These are phyloP conservation scores for Echeveria elegans DNA, from an alignment of 164 flowering plant genomes.

Conservation along the genomic window DNA sequence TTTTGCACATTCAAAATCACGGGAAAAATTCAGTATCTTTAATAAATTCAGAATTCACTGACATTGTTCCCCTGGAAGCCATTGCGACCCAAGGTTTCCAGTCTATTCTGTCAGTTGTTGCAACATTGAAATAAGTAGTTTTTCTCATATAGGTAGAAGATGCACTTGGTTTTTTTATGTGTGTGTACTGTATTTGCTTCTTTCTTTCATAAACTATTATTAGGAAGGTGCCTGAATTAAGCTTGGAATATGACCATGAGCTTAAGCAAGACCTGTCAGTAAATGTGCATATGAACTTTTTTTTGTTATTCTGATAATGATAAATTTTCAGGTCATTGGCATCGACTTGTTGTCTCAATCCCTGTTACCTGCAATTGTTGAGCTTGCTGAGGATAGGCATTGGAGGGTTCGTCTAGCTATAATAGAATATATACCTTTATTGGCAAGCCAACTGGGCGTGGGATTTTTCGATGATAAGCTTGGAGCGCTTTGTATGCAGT, in stretches of 20 bases:
- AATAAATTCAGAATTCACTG: too few relatives aligned
- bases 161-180: too few relatives aligned
- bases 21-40: too few relatives aligned
- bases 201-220: background rate
- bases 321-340: constrained; percentile 75
- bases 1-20: too few relatives aligned
- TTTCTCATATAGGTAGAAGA: background rate
- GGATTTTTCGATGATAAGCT: constrained; percentile 95
- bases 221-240: background rate
- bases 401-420: constrained; percentile 98
- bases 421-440: constrained; percentile 83
- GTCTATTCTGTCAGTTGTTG: too few relatives aligned
- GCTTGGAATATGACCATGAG: background rate
- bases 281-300: background rate
- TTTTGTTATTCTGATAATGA: background rate
- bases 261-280: background rate
- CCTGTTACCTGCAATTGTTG: constrained; percentile 88
- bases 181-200: background rate
- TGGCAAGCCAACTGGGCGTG: constrained; percentile 94
- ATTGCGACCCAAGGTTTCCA: too few relatives aligned
- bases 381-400: constrained; percentile 97
- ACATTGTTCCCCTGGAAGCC: too few relatives aligned
- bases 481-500: constrained; percentile 84
- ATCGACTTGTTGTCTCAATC: constrained; percentile 91
- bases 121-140: too few relatives aligned